Evolutionary conservation across 306 rosid genomes (phyloP), one percentile per base, ranked within the genome.

Genomic region (Medicago ruthenica): DNA sequence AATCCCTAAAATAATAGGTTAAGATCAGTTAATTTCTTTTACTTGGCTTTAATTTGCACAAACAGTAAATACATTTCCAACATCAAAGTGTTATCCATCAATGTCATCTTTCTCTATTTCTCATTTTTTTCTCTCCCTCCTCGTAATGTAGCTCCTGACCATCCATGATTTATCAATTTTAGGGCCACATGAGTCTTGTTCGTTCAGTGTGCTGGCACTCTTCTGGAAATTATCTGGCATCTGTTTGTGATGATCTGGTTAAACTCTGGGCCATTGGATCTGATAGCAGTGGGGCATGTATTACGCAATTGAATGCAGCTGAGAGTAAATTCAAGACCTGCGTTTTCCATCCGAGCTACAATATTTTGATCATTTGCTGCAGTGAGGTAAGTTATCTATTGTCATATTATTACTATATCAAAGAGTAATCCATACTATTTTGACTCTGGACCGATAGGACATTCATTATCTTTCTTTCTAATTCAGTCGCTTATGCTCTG

Each of bases 181-280:
- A 93, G 98, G 98, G 96, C 73, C 98, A 91, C 77, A 80, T 82
- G n/a, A 82, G 31, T 50, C 5, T 0, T 51, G 84, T 93, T 73
- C 91, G 73, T 36, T 85, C 89, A 2, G 84, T 89, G 59, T 86
- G 97, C 83, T 93, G 98, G 97, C 87, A 93, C 77, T 65, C 81
- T 22, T 75, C 88, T 16, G 98, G 97, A 4, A 84, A 87, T 40
- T 84, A 78, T 83, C 59, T 94, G 20, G 95, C 98, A 34, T 92
- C 98, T 44, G 84, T 89, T 61, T 88, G 97, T 55, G 88, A 87
- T 55, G 89, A 88, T 70, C 17, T 82, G 81, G 88, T 87, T 16
- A 85, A 80, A 81, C 82, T 94, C 41, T 91, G 96, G 97, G 62
- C 48, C 10, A 74, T 91, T 61, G 86, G 85, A 53, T 81, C 93